Evolutionary conservation across 306 rosid species (phyloP), one percentile per base, ranked within the genome.

Genomic region (Vigna unguiculata): DNA sequence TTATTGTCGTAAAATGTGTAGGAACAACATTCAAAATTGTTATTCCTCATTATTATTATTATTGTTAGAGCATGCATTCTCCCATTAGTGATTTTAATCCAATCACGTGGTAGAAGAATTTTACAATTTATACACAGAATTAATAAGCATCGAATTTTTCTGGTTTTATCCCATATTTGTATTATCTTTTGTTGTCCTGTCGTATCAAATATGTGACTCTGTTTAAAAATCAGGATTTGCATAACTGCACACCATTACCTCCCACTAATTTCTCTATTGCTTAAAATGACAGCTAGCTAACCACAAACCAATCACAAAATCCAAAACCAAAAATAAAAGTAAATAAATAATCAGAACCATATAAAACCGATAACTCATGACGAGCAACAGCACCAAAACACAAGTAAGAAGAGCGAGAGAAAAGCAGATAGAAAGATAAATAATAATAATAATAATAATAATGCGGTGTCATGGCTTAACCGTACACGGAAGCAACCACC

Each of bases 401-500:
- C 28, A 19, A 52, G 13, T 52, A 19, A 11, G 48, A 19, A 11
- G 48, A 12, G 47, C 1, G 58, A 52, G 21, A 52, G 22, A 52
- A 11, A 51, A 20, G 9, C 7, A 51, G 17, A 4, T 14, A 51
- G 57, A 51, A 17, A 19, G 57, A 51, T 19, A 36, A 7, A 30
- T 4, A 32, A 32, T 32, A 32, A n/a, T 2, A 49, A 48, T 48
- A 7, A 36, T 5, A 38, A n/a, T n/a, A 51, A 48, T 48, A 49
- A 52, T 53, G 59, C 25, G 28, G 25, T 53, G 28, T 20, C 4
- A 53, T 53, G 59, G 59, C 2, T 19, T 88, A 46, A 65, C 86
- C 5, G 71, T 84, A 5, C 68, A 88, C 1, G 89, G 86, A 62
- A 78, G 84, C 90, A 88, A 90, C 12, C 55, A 74, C 12, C 60